Percentiles rank a stretch among this genome's conserved stretches.
phyloP scores from a whole-genome alignment of 768 basidiomycete genomes.

The Lactarius vividus region DNA sequence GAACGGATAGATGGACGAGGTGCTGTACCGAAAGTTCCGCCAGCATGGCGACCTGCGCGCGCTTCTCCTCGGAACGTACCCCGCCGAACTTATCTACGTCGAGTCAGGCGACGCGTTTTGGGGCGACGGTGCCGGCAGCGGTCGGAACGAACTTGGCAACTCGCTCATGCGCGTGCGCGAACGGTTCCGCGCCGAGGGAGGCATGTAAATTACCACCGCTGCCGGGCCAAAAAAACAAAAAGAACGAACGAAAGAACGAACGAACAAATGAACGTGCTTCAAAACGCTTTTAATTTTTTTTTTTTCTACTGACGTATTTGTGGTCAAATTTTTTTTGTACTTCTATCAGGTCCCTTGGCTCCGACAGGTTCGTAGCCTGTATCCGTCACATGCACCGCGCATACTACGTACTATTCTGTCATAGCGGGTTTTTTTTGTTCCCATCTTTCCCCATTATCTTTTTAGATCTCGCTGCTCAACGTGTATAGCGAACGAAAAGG shows the following conservation, averaged over 20 bases:
- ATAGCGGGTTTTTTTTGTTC: neutral
- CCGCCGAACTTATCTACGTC: constrained; percentile 44
- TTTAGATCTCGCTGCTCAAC: constrained; percentile 11
- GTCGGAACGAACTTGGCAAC: constrained; percentile 62
- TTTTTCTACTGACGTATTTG: neutral
- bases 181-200: constrained; percentile 37
- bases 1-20: constrained; percentile 59
- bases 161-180: constrained; percentile 56
- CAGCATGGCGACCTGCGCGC: constrained; percentile 62
- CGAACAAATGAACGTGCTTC: neutral
- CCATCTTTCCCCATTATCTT: constrained; percentile 7
- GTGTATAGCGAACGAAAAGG: neutral
- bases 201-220: neutral
- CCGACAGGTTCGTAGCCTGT: constrained; percentile 4
- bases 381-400: neutral
- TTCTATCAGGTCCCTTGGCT: constrained; percentile 9
- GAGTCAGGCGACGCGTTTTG: constrained; percentile 61
- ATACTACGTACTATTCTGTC: constrained; percentile 3
- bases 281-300: constrained; percentile 3
- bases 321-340: neutral
- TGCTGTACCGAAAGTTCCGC: constrained; percentile 62
- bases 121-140: constrained; percentile 58
- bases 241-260: neutral
- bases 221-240: neutral
- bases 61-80: constrained; percentile 53